Base-by-base conservation (phyloP, 2,329 filamentous ascomycete genomes). In the Pseudogymnoascus pannorum region DNA sequence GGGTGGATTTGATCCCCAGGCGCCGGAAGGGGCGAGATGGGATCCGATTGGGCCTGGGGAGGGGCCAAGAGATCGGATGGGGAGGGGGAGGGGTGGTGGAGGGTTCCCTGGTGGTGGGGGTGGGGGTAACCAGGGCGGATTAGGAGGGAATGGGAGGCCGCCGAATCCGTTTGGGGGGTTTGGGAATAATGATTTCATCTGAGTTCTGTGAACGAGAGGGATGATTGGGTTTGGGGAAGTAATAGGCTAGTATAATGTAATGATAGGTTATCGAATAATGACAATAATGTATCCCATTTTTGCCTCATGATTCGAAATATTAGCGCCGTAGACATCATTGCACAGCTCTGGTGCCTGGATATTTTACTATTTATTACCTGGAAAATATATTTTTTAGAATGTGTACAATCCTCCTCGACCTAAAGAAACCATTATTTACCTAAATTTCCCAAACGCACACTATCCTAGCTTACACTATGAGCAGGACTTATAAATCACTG, bases 21-120 rank as follows among this genome's bases (percentile, higher is more conserved):
- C 85, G 26, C 94, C 94, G 4, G 92, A 91, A 1, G 94, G 94
- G 1, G 88, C 92, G n/a, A 81, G 94, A 66, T 97, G 91, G 77
- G 94, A 97, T 77, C 93, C 93, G 2, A 75, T 92, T 20, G 89
- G 89, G 0, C 91, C 91, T 0, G 87, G 88, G 0, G 80, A 81
- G 65, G 74, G 74, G 35, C 81, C 82, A 20, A 57, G 51, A 4
- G 51, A 57, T 31, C 14, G 51, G n/a, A 77, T 76, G 14, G 79
- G 76, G 61, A 73, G 78, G 62, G 75, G 79, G 58, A 44, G 40
- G 12, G 72, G 73, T 61, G 73, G 76, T 42, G 74, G 75, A 22
- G 75, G 77, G 5, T 75, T 75, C 64, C 80, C 78, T 51, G 73
- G 78, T 35, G 78, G 80, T n/a, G 72, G 72, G 54, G 75, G 76